Evolutionary conservation across 768 basidiomycete genomes (phyloP).

Genomic region (Cantharellus anzutake): DNA sequence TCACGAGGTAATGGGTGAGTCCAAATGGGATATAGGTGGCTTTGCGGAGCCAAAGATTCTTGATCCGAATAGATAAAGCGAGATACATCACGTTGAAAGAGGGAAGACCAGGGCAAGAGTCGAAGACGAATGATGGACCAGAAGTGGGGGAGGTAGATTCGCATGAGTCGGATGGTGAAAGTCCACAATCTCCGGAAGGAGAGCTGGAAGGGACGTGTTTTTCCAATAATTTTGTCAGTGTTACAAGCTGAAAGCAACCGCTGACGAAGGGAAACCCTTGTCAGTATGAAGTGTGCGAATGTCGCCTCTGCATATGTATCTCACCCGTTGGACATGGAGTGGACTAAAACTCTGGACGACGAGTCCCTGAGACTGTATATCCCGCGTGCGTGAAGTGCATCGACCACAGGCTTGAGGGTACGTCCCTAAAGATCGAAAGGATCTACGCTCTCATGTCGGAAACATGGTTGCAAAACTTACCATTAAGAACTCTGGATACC

Average conservation of each 20-base stretch:
- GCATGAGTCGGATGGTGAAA: neutral
- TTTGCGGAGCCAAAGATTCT: neutral
- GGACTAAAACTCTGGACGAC: neutral
- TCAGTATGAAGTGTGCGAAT: neutral
- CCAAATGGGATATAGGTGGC: neutral
- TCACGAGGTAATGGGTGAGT: too few species aligned
- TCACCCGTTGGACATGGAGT: neutral
- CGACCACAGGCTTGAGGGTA: constrained; percentile 1
- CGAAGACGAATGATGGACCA: constrained; percentile 8
- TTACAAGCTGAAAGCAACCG: constrained; percentile 2
- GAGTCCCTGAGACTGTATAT: neutral
- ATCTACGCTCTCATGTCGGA: too few species aligned
- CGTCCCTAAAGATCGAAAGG: neutral
- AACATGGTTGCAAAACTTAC: too few species aligned
- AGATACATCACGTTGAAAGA: constrained; percentile 1
- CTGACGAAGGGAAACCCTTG: neutral
- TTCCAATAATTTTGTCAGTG: neutral
- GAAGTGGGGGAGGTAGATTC: neutral
- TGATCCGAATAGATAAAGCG: constrained; percentile 10
- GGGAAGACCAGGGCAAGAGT: constrained; percentile 11
- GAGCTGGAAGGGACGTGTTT: neutral
- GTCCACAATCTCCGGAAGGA: neutral
- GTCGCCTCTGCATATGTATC: neutral
- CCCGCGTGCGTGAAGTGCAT: neutral
- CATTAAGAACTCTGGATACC: neutral